Conservation (phyloP, 2,329 filamentous ascomycete genomes). For the Lecanicillium sp. region DNA sequence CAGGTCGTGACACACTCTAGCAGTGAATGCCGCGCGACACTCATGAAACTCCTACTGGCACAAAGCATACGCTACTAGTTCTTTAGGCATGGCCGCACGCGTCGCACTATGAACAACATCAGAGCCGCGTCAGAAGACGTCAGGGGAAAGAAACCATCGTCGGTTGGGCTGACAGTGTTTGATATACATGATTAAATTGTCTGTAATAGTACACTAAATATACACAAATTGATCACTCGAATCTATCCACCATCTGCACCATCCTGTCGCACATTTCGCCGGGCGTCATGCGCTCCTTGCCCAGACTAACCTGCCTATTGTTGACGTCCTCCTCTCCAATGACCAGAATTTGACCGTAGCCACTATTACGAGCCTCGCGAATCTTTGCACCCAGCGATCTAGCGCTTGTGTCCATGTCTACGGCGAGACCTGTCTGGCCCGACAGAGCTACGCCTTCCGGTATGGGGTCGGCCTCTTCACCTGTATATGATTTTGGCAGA, state of each 20-base stretch:
- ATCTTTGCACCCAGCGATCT: conserved; percentile 61
- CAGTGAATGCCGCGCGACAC: too few relatives aligned
- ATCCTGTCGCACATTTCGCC: conserved; percentile 36
- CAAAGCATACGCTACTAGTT: too few relatives aligned
- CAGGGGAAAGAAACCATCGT: neutral
- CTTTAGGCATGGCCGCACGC: too few relatives aligned
- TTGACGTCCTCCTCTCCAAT: conserved; percentile 59
- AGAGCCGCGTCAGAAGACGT: neutral
- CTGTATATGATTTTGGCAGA: conserved; percentile 21
- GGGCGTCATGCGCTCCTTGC: conserved; percentile 33
- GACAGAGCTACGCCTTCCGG: conserved; percentile 31
- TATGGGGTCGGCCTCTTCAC: conserved; percentile 23
- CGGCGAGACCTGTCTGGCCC: conserved; percentile 51
- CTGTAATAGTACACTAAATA: neutral
- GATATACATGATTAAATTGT: conserved; percentile 1
- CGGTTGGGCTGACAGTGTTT: neutral
- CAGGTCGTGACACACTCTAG: too few relatives aligned
- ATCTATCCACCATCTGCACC: conserved; percentile 35
- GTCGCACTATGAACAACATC: too few relatives aligned
- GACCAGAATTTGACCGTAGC: conserved; percentile 66
- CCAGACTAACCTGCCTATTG: conserved; percentile 42
- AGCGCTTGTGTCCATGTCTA: conserved; percentile 61
- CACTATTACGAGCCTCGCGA: conserved; percentile 59
- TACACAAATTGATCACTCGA: conserved; percentile 27
- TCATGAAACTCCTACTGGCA: too few relatives aligned